A percentile compares a stretch with the other conserved stretches of the same genome.
These are phyloP conservation scores for Sugiyamaella valdiviana DNA, from an alignment of 805 yeast genomes.

Conservation along the genomic window DNA sequence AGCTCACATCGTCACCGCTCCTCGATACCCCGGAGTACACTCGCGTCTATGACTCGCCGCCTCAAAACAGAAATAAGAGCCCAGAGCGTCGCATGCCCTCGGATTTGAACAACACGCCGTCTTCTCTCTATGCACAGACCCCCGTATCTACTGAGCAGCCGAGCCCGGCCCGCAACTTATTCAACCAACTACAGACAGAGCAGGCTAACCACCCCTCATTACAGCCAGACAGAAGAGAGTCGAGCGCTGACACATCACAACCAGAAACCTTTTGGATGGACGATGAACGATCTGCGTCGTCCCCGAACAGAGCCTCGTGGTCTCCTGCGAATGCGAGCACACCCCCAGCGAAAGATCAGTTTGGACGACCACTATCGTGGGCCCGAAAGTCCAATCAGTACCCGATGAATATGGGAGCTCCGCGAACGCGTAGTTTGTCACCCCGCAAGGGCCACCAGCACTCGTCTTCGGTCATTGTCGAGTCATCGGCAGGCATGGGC, in stretches of 20 bases:
- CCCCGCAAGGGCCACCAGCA: constrained; percentile 7
- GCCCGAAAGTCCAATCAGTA: background rate
- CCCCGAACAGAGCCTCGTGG: no score
- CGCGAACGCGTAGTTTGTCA: constrained; percentile 1
- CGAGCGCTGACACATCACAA: background rate
- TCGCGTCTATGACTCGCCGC: constrained; percentile 1
- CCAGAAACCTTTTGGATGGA: background rate
- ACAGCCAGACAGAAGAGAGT: no score
- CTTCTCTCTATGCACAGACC: background rate
- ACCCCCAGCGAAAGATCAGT: background rate
- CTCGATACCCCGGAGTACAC: background rate
- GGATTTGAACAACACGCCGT: background rate
- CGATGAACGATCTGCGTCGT: no score
- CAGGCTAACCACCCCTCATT: no score
- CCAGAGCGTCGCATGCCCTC: background rate
- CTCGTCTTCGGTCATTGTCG: constrained; percentile 3
- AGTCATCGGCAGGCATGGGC: background rate
- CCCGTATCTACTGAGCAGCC: background rate
- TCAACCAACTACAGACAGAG: background rate
- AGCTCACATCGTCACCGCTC: constrained; percentile 1
- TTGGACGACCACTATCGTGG: background rate
- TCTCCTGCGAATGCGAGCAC: no score
- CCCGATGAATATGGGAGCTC: background rate
- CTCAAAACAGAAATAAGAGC: constrained; percentile 1
- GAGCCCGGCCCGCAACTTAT: background rate